Conservation (phyloP, 208 protist genomes). For the Acanthamoeba castellanii region DNA sequence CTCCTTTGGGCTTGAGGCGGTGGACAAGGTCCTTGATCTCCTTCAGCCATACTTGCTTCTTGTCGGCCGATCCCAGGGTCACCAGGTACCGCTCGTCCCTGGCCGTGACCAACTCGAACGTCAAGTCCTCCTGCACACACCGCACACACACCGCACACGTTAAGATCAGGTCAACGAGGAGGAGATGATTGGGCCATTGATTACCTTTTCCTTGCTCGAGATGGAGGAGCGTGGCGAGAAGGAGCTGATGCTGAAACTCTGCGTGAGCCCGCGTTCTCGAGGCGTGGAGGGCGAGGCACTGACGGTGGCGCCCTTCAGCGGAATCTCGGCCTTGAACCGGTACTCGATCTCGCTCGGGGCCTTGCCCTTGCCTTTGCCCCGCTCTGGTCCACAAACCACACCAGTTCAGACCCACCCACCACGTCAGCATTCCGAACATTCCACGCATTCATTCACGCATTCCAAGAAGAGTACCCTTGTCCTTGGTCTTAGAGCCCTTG, state of each 20-base stretch:
- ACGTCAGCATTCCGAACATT: too few relatives aligned
- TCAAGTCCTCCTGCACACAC: conserved; percentile 26
- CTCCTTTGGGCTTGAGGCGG: conserved; percentile 72
- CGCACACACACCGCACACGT: neutral
- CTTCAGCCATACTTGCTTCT: conserved; percentile 69
- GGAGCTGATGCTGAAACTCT: conserved; percentile 26
- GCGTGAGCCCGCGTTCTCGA: neutral
- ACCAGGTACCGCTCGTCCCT: conserved; percentile 30
- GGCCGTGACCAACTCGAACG: conserved; percentile 34
- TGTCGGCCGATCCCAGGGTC: neutral
- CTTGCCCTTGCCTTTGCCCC: neutral
- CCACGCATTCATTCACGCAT: neutral
- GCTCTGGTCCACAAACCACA: too few relatives aligned
- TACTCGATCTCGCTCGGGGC: conserved; percentile 2
- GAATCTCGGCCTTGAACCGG: neutral
- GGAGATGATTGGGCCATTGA: neutral
- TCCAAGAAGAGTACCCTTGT: neutral
- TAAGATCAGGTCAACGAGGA: too few relatives aligned
- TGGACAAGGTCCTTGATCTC: conserved; percentile 68
- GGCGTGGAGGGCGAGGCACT: neutral
- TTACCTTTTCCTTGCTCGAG: neutral
- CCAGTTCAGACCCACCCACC: too few relatives aligned
- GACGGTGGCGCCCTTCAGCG: neutral
- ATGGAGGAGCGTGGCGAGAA: neutral
- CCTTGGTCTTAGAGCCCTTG: neutral